phyloP scores from a whole-genome alignment of 2,329 filamentous ascomycete species.

The Phaeosphaeriaceae sp. region DNA sequence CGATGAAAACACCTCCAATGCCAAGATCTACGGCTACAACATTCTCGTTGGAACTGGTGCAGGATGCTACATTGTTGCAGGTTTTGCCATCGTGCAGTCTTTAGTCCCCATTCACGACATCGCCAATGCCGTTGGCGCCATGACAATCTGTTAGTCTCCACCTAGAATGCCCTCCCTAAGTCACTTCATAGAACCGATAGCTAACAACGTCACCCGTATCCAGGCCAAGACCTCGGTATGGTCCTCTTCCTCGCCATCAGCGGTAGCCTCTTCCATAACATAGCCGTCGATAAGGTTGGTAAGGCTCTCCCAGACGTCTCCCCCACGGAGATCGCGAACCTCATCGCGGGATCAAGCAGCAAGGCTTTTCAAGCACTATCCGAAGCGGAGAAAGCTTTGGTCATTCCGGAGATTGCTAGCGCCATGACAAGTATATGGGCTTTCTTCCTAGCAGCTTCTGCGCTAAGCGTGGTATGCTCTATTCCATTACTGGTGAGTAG shows the following conservation, averaged over 20 bases:
- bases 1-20: slow-evolving; percentile 3
- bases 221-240: slow-evolving; percentile 5
- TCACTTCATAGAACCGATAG: background rate
- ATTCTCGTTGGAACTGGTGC: slow-evolving; percentile 15
- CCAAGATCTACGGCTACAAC: slow-evolving; percentile 17
- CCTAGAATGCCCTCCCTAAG: background rate
- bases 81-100: slow-evolving; percentile 22
- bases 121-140: slow-evolving; percentile 20
- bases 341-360: background rate
- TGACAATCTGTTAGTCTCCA: slow-evolving; percentile 3
- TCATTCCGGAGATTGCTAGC: background rate
- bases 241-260: slow-evolving; percentile 3
- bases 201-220: background rate
- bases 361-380: background rate
- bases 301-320: background rate
- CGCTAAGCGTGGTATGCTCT: background rate
- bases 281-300: background rate
- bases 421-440: background rate
- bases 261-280: slow-evolving; percentile 4
- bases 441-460: background rate
- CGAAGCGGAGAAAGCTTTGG: background rate
- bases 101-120: slow-evolving; percentile 15
- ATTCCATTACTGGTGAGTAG: background rate
- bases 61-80: slow-evolving; percentile 14
- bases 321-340: background rate